Percentiles rank a stretch among this genome's conserved stretches.
These are phyloP conservation scores for Neurospora sp. DNA, from an alignment of 495 filamentous ascomycete species.

Conservation along the genomic window DNA sequence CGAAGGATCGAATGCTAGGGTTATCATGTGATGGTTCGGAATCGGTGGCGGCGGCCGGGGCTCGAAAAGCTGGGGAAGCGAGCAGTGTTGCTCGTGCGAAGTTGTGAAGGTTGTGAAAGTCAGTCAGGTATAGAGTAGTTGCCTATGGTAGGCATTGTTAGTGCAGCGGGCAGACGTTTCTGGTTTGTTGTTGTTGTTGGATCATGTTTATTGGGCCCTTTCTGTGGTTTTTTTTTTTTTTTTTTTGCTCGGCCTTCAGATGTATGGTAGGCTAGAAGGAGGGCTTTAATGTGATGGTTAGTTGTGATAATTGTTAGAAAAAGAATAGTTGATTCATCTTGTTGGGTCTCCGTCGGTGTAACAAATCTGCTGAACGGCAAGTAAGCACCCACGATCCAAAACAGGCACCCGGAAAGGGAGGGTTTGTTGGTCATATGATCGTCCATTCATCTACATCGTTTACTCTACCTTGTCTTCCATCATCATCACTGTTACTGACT, in stretches of 20 bases:
- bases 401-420: neutral
- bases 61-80: neutral
- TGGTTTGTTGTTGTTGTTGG: neutral
- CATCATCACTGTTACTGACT: neutral
- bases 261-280: neutral
- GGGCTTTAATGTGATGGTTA: neutral
- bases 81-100: neutral
- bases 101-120: neutral
- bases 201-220: neutral
- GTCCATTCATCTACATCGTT: neutral
- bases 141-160: neutral
- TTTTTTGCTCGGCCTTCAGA: neutral
- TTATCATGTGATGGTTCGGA: neutral
- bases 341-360: neutral
- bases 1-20: neutral
- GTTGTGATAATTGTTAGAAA: neutral
- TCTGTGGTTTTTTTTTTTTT: too few species aligned
- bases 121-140: neutral
- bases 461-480: neutral
- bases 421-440: neutral
- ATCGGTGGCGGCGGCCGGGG: neutral
- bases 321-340: neutral
- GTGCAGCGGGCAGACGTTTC: neutral
- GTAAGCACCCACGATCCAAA: neutral
- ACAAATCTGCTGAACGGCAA: neutral